Conservation (phyloP, 345 rosid species). For the Eucalyptus erythrocorys region DNA sequence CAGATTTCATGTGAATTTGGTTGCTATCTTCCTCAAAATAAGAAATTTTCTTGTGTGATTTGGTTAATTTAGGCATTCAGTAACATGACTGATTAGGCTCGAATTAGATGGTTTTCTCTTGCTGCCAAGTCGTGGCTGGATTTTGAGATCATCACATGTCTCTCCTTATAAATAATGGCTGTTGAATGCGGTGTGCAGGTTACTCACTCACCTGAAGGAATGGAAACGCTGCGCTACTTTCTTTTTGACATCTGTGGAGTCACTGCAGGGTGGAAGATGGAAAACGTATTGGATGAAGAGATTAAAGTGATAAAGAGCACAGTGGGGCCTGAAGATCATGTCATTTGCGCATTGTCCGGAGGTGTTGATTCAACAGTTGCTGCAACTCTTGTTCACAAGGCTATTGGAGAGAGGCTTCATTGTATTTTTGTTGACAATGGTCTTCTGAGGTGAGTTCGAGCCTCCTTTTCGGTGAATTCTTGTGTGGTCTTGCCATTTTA, state of each 20-base stretch:
- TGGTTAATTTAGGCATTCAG: neutral
- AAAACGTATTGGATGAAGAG: slow-evolving; percentile 84
- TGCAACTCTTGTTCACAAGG: slow-evolving; percentile 92
- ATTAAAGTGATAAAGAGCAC: slow-evolving; percentile 53
- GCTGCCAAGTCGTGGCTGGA: neutral
- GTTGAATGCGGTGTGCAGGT: slow-evolving; percentile 37
- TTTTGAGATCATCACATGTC: neutral
- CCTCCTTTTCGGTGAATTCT: neutral
- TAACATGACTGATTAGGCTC: neutral
- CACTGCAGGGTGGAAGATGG: slow-evolving; percentile 84
- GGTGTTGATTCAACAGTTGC: slow-evolving; percentile 99
- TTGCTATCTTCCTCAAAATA: neutral
- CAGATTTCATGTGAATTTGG: neutral
- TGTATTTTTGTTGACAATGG: slow-evolving; percentile 97
- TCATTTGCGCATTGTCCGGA: slow-evolving; percentile 91
- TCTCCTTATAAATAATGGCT: neutral
- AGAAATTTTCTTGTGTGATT: neutral
- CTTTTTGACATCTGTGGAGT: slow-evolving; percentile 76
- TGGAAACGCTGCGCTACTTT: slow-evolving; percentile 70
- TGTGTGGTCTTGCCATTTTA: neutral
- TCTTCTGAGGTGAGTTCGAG: slow-evolving; percentile 48
- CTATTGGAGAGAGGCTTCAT: slow-evolving; percentile 93
- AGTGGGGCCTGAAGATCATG: slow-evolving; percentile 74
- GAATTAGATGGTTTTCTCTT: neutral
- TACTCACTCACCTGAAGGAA: slow-evolving; percentile 90